A percentile compares a stretch with the other conserved stretches of the same genome.
Conservation (phyloP, 176 grass and related monocot genomes). For the Cenchrus fungigraminus region DNA sequence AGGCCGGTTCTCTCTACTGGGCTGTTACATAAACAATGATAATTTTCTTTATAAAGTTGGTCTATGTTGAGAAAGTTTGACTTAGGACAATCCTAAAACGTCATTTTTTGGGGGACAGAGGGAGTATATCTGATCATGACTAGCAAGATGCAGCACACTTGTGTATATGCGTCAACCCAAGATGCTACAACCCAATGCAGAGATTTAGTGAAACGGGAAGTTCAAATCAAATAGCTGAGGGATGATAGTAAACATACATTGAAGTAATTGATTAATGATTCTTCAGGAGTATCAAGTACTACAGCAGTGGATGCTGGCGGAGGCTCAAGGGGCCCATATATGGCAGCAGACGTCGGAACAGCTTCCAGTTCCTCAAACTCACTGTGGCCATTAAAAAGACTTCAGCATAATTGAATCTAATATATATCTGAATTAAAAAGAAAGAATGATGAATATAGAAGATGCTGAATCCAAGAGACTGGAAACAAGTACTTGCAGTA, state of each 20-base stretch:
- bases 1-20: no score
- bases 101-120: no score
- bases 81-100: no score
- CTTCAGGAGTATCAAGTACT: slow-evolving; percentile 55
- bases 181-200: neutral
- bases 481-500: neutral
- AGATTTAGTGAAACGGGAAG: slow-evolving; percentile 17
- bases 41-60: no score
- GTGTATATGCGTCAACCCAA: slow-evolving; percentile 3
- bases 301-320: slow-evolving; percentile 32
- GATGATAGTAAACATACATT: slow-evolving; percentile 53
- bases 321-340: slow-evolving; percentile 77
- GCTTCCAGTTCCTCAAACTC: slow-evolving; percentile 86
- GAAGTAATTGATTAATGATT: slow-evolving; percentile 60
- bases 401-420: neutral
- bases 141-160: neutral
- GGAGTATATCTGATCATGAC: neutral
- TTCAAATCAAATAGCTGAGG: slow-evolving; percentile 2
- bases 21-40: no score
- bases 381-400: slow-evolving; percentile 41
- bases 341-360: slow-evolving; percentile 65
- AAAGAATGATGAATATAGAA: neutral
- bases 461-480: neutral
- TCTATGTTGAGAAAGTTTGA: no score
- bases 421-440: neutral